phyloP scores from a whole-genome alignment of 2,329 filamentous ascomycete species.

The Exophiala phaeomuriformis region DNA sequence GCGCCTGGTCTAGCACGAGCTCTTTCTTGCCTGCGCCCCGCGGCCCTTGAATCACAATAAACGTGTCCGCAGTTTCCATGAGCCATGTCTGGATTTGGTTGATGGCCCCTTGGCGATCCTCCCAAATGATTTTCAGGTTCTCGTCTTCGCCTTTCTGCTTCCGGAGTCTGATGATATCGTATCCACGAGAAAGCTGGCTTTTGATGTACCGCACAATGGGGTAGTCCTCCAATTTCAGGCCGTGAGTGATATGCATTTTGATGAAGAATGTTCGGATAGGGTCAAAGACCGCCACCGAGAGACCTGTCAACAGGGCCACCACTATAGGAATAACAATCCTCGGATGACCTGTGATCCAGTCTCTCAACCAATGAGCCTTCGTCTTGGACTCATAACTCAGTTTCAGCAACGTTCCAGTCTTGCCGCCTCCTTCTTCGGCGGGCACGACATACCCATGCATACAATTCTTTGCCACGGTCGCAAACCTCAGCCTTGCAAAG shows the following conservation, averaged over 20 bases:
- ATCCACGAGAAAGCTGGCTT: slow-evolving; percentile 48
- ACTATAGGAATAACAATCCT: slow-evolving; percentile 77
- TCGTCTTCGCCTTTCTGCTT: slow-evolving; percentile 53
- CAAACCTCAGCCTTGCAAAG: slow-evolving; percentile 64
- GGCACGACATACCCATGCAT: slow-evolving; percentile 73
- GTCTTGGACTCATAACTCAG: slow-evolving; percentile 75
- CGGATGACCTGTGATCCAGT: slow-evolving; percentile 81
- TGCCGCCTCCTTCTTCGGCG: slow-evolving; percentile 64
- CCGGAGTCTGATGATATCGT: slow-evolving; percentile 38
- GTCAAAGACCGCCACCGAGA: slow-evolving; percentile 86
- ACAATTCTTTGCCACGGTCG: slow-evolving; percentile 86
- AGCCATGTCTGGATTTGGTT: slow-evolving; percentile 78
- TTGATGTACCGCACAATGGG: slow-evolving; percentile 71
- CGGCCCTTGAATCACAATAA: slow-evolving; percentile 88
- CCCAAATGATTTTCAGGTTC: slow-evolving; percentile 75
- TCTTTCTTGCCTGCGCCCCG: slow-evolving; percentile 87
- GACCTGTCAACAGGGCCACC: slow-evolving; percentile 70
- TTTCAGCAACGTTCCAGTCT: slow-evolving; percentile 66
- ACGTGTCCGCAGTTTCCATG: slow-evolving; percentile 80
- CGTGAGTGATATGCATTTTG: slow-evolving; percentile 73
- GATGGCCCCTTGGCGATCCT: slow-evolving; percentile 74
- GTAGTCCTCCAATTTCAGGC: slow-evolving; percentile 54
- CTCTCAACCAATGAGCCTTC: slow-evolving; percentile 71
- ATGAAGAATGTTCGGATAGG: slow-evolving; percentile 92
- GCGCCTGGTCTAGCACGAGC: slow-evolving; percentile 73